A percentile compares a stretch with the other conserved stretches of the same genome.
phyloP scores from a whole-genome alignment of 1,139 yeast species.

The Candida sp. region DNA sequence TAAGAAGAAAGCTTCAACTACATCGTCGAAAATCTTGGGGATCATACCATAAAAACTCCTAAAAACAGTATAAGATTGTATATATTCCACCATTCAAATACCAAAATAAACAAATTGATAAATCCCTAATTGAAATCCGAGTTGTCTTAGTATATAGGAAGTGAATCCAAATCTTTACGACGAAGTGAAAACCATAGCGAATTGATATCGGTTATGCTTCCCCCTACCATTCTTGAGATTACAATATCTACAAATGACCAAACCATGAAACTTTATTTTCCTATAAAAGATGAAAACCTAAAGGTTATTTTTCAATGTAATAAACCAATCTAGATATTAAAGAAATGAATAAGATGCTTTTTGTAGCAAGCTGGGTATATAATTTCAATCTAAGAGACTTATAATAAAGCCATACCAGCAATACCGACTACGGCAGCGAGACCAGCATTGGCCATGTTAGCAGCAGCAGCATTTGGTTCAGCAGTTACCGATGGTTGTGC shows the following conservation, averaged over 20 bases:
- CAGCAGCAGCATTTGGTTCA: constrained; percentile 3
- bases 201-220: no score
- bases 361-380: background rate
- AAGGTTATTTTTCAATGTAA: constrained; percentile 2
- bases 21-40: no score
- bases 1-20: no score
- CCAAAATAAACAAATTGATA: no score
- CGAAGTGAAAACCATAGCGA: no score
- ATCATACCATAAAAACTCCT: no score
- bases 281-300: background rate
- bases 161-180: no score
- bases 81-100: no score
- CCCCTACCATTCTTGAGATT: no score
- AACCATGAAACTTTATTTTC: constrained; percentile 1
- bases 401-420: constrained; percentile 2
- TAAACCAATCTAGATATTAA: background rate
- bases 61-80: no score
- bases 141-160: no score
- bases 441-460: constrained; percentile 1
- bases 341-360: constrained; percentile 1
- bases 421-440: constrained; percentile 3
- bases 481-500: constrained; percentile 5
- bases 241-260: background rate
- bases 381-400: background rate
- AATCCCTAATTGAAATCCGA: no score